These are phyloP conservation scores for Septoria linicola DNA, from an alignment of 2,329 filamentous ascomycete species.

Conservation along the genomic window DNA sequence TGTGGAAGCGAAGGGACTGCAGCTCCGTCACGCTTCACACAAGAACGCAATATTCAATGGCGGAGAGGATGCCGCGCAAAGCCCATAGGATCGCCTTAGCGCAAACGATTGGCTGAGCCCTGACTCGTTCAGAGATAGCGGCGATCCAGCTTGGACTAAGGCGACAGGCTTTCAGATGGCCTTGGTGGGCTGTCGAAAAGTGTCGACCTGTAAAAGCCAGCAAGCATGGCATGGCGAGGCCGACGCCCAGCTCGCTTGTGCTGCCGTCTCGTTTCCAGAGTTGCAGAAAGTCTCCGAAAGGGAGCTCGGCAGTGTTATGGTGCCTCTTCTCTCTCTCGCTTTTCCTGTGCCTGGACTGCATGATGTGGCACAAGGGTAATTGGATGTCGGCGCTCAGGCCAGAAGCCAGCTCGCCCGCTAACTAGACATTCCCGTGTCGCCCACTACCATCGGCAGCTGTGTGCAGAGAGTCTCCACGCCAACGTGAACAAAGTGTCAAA, in stretches of 20 bases:
- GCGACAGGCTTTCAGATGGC: background rate
- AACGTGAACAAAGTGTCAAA: constrained; percentile 18
- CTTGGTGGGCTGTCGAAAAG: background rate
- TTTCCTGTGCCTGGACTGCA: too few relatives aligned
- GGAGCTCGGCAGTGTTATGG: too few relatives aligned
- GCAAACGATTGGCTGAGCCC: background rate
- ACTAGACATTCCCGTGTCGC: constrained; percentile 12
- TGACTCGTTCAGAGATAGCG: constrained; percentile 6
- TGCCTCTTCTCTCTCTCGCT: background rate
- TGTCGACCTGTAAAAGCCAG: too few relatives aligned
- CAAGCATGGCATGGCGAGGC: too few relatives aligned
- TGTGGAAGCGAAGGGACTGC: too few relatives aligned
- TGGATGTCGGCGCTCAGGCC: constrained; percentile 9
- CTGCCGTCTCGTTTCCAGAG: too few relatives aligned
- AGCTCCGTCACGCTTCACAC: too few relatives aligned
- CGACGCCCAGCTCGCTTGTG: too few relatives aligned
- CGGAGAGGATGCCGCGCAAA: constrained; percentile 7
- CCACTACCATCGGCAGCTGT: too few relatives aligned
- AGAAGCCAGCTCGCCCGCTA: background rate
- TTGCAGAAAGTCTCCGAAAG: too few relatives aligned
- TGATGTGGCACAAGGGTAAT: constrained; percentile 25
- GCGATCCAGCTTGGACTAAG: background rate
- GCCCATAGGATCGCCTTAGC: background rate
- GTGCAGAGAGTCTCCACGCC: constrained; percentile 30
- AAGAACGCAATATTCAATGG: too few relatives aligned